A percentile compares a stretch with the other conserved stretches of the same genome.
phyloP scores from a whole-genome alignment of 306 rosid species.

The Prosopis cineraria region DNA sequence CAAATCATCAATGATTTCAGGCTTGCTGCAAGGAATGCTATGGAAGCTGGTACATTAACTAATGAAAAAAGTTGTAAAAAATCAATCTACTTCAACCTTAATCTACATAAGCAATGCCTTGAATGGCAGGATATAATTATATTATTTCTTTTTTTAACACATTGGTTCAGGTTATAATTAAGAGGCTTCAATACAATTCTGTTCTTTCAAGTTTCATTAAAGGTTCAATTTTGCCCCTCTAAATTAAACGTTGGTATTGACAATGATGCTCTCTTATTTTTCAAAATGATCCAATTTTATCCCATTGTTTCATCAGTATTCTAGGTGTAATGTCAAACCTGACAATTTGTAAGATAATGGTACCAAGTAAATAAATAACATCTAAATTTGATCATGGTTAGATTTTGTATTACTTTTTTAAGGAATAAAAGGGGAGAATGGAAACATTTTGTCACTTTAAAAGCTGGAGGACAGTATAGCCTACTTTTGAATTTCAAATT shows the following conservation, averaged over 20 bases:
- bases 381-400: not conserved
- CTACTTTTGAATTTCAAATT: not conserved
- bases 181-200: too few species aligned
- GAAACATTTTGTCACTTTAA: not conserved
- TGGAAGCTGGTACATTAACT: slow-evolving; percentile 50
- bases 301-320: not conserved
- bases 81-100: not conserved
- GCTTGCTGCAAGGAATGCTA: not conserved
- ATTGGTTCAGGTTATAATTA: not conserved
- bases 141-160: not conserved
- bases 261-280: not conserved
- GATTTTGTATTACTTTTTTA: not conserved
- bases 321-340: not conserved
- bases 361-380: not conserved
- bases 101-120: not conserved
- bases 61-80: slow-evolving; percentile 6
- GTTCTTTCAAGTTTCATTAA: not conserved
- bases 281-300: not conserved
- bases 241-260: not conserved
- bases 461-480: not conserved
- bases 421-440: not conserved
- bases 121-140: not conserved
- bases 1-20: not conserved
- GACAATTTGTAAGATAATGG: not conserved
- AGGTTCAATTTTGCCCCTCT: not conserved